Base-by-base conservation (phyloP, 164 flowering plant genomes). In the Vitis vinifera region DNA sequence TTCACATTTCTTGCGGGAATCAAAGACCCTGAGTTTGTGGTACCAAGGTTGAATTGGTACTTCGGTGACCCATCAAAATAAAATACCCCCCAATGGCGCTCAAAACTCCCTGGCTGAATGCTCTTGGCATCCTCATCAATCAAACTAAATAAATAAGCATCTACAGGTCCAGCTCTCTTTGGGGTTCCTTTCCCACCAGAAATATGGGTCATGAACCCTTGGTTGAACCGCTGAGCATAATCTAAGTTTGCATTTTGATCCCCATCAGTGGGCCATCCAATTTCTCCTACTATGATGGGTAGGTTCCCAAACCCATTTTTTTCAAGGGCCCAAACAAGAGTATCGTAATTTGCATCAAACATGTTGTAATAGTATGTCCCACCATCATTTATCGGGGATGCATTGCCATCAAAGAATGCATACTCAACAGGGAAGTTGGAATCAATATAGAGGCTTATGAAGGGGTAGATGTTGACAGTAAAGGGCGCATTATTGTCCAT, bases 191-290 rank as follows among this genome's bases (percentile, higher is more conserved):
- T 85, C 29, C 93, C 93, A 10, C 73, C 81, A 4, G 82, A 71
- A 15, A 85, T 81, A 70, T 75, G 97, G 1, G 83, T 50, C 89
- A 93, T 84, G 69, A 93, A 91, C 9, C 98, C 98, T 82, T 91
- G 98, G 85, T 87, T 91, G 86, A 94, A 94, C 44, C 85, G 73
- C 55, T 75, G 89, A 1, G 98, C 97, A 68, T 76, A 81, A n/a
- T 49, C 52, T 4, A 76, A 12, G 73, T 91, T 90, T 10, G 97
- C 98, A 71, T 91, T 86, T 68, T 65, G 70, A 50, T 93, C 94
- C 52, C 98, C 98, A 68, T 91, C 98, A 1, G 98, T 91, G 4
- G 98, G 98, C 97, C 98, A 93, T 50, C 97, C 98, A 27, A 93
- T 84, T 73, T 93, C 98, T 55, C 98, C 98, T 9, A 94, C 76